phyloP scores from a whole-genome alignment of 345 rosid genomes.

The Ceriops tagal region DNA sequence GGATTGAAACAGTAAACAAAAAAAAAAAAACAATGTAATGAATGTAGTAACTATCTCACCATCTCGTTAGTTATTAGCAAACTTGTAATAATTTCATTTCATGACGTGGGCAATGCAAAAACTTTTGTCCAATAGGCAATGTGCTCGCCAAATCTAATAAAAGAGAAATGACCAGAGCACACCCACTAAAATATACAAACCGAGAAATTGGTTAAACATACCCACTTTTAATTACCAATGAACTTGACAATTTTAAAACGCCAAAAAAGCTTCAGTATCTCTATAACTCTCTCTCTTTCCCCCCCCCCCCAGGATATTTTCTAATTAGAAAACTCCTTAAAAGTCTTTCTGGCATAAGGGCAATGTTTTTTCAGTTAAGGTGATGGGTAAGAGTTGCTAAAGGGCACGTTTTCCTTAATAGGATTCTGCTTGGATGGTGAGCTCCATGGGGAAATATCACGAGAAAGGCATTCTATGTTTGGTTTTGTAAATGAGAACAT shows the following conservation, averaged over 20 bases:
- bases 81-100: too few relatives aligned
- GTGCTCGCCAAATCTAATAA: background rate
- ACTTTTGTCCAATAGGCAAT: background rate
- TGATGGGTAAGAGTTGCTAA: background rate
- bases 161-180: background rate
- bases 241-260: background rate
- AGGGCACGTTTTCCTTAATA: conserved; percentile 19
- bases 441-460: background rate
- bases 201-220: conserved; percentile 14
- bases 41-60: too few relatives aligned
- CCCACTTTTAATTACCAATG: background rate
- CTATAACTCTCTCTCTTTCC: background rate
- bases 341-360: conserved; percentile 11
- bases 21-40: too few relatives aligned
- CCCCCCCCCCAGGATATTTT: too few relatives aligned
- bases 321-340: background rate
- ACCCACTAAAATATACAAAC: background rate
- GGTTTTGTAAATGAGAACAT: background rate
- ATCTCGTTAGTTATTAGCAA: too few relatives aligned
- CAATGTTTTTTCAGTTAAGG: conserved; percentile 5
- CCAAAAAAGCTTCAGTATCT: background rate
- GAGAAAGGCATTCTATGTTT: background rate
- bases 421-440: background rate
- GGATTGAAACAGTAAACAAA: too few relatives aligned
- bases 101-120: too few relatives aligned